Evolutionary conservation across 2,329 filamentous ascomycete species (phyloP).

Genomic region (Hypoxylon sp.): DNA sequence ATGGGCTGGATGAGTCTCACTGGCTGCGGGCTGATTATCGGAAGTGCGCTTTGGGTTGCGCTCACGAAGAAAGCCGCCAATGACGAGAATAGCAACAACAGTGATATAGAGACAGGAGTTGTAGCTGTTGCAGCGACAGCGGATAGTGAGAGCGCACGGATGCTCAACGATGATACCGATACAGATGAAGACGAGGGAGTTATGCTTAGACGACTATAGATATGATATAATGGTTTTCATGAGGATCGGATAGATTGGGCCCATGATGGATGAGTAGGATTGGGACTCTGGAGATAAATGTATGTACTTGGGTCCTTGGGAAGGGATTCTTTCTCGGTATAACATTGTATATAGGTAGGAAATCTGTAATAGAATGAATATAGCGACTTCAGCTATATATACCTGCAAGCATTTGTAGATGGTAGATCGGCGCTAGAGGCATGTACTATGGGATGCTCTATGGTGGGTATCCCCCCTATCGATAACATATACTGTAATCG

Average conservation of each 20-base stretch:
- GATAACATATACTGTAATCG: constrained; percentile 37
- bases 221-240: constrained; percentile 4
- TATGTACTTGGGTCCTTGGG: background rate
- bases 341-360: background rate
- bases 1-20: constrained; percentile 66
- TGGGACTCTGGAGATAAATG: background rate
- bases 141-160: constrained; percentile 57
- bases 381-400: background rate
- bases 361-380: background rate
- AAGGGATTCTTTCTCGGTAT: background rate
- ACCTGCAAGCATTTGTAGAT: background rate
- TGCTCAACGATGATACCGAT: constrained; percentile 56
- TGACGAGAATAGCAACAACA: background rate
- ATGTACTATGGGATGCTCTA: background rate
- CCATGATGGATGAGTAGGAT: constrained; percentile 4
- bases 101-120: constrained; percentile 37
- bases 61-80: constrained; percentile 60
- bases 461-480: constrained; percentile 1
- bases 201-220: constrained; percentile 32
- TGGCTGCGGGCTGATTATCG: constrained; percentile 68
- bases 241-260: constrained; percentile 6
- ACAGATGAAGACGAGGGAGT: constrained; percentile 42
- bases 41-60: constrained; percentile 67
- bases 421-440: background rate
- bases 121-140: constrained; percentile 28